Conservation (phyloP, 495 filamentous ascomycete genomes). For the Hypoxylon lenormandii region DNA sequence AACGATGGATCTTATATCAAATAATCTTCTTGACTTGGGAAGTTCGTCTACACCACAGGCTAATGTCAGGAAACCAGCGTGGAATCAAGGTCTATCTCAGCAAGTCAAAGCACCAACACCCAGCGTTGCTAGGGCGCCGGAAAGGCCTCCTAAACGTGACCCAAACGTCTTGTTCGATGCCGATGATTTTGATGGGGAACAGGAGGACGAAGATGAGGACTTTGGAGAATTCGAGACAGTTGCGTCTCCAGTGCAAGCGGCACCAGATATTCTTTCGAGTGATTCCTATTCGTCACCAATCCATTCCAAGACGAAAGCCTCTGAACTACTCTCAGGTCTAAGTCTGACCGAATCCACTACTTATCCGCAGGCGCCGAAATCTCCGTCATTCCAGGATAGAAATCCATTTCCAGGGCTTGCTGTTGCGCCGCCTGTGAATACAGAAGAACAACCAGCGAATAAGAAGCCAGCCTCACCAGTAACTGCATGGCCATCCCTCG, state of each 20-base stretch:
- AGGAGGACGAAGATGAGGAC: constrained; percentile 57
- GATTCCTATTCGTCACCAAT: constrained; percentile 26
- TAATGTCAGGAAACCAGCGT: constrained; percentile 10
- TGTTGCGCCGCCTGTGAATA: constrained; percentile 56
- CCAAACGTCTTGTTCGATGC: constrained; percentile 64
- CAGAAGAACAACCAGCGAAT: constrained; percentile 44
- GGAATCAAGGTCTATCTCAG: constrained; percentile 4
- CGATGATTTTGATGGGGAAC: constrained; percentile 59
- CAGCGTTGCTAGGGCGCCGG: constrained; percentile 11
- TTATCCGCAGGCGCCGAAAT: constrained; percentile 63
- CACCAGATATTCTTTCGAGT: constrained; percentile 31
- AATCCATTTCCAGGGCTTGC: constrained; percentile 61
- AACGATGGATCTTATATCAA: constrained; percentile 60
- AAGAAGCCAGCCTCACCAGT: constrained; percentile 55
- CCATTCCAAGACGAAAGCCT: constrained; percentile 44
- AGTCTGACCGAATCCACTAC: constrained; percentile 42
- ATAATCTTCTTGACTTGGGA: constrained; percentile 56
- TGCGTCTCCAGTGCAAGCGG: constrained; percentile 34
- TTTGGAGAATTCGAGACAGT: constrained; percentile 65
- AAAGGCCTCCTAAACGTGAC: constrained; percentile 42
- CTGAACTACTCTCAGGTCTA: constrained; percentile 43
- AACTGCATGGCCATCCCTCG: constrained; percentile 60
- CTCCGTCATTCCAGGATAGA: constrained; percentile 64
- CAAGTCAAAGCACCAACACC: constrained; percentile 21
- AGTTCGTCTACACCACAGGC: constrained; percentile 22